Percentiles rank a stretch among this genome's conserved stretches.
Evolutionary conservation across 2,329 filamentous ascomycete species (phyloP).

Genomic region (Cylindrodendrum hubeiense): DNA sequence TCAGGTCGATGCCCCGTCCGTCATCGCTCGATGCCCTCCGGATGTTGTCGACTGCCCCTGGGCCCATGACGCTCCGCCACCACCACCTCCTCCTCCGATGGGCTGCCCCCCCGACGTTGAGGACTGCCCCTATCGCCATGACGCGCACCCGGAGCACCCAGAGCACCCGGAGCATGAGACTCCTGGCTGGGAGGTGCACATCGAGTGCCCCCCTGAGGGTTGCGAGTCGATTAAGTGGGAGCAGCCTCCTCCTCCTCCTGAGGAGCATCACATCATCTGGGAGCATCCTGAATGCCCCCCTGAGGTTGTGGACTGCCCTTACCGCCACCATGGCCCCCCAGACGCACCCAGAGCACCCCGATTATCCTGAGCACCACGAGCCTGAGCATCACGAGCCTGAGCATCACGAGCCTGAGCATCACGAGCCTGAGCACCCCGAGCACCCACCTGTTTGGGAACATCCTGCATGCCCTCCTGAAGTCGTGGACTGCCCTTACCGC

Average conservation of each 20-base stretch:
- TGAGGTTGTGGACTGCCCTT: conserved; percentile 31
- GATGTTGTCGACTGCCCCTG: conserved; percentile 19
- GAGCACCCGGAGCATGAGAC: no score
- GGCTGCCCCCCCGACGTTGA: background rate
- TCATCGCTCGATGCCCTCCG: background rate
- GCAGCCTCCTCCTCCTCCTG: no score
- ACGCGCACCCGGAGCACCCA: background rate
- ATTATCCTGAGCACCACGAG: no score
- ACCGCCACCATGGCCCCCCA: conserved; percentile 11
- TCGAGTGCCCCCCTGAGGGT: no score
- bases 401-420: no score
- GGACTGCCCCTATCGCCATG: conserved; percentile 30
- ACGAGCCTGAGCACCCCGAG: no score
- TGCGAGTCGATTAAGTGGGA: no score
- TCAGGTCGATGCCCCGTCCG: background rate
- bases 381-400: no score
- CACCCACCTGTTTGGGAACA: no score
- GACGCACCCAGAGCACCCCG: background rate
- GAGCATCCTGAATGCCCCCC: conserved; percentile 29
- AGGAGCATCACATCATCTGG: no score
- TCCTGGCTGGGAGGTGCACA: no score
- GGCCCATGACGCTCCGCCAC: no score
- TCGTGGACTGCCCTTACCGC: conserved; percentile 34
- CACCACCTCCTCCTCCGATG: background rate
- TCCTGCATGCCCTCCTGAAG: conserved; percentile 3